phyloP scores from a whole-genome alignment of 1,139 yeast genomes.

The Saccharomycopsis hybrid region DNA sequence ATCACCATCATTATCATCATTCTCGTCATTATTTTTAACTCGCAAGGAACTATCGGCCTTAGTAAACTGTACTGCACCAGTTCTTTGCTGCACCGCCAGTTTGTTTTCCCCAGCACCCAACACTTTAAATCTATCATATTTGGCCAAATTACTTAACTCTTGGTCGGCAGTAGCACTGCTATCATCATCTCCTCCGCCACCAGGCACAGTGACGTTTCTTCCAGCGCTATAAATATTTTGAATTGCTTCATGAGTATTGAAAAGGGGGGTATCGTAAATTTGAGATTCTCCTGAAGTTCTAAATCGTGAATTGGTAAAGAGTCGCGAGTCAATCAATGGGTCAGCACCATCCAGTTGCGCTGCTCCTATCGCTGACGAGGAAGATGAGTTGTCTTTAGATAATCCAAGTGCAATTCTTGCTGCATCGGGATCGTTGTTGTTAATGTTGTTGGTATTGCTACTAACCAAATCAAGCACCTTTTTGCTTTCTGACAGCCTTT shows the following conservation, averaged over 20 bases:
- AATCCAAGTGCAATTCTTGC: slow-evolving; percentile 47
- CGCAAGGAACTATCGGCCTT: slow-evolving; percentile 15
- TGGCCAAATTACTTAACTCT: not conserved
- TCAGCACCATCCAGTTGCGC: too few relatives aligned
- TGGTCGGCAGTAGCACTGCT: too few relatives aligned
- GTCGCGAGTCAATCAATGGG: slow-evolving; percentile 47
- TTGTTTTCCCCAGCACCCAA: slow-evolving; percentile 22
- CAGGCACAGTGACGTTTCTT: slow-evolving; percentile 12
- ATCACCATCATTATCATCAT: too few relatives aligned
- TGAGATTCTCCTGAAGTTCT: slow-evolving; percentile 35
- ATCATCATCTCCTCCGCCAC: not conserved
- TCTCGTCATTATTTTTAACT: slow-evolving; percentile 5
- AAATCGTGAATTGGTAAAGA: slow-evolving; percentile 39
- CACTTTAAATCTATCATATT: slow-evolving; percentile 6
- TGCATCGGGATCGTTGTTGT: too few relatives aligned
- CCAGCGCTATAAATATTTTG: slow-evolving; percentile 39
- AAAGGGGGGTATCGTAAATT: slow-evolving; percentile 51
- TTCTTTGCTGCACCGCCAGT: slow-evolving; percentile 21
- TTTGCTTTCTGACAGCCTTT: slow-evolving; percentile 36
- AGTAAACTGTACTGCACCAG: slow-evolving; percentile 17
- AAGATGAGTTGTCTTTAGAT: too few relatives aligned
- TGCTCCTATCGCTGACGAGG: too few relatives aligned
- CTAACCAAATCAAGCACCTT: slow-evolving; percentile 1
- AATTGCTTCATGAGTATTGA: slow-evolving; percentile 44
- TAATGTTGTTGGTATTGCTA: not conserved